A percentile compares a stretch with the other conserved stretches of the same genome.
Evolutionary conservation across 1,284 basidiomycete species (phyloP).

Genomic region (Lentinula novae-zelandiae): DNA sequence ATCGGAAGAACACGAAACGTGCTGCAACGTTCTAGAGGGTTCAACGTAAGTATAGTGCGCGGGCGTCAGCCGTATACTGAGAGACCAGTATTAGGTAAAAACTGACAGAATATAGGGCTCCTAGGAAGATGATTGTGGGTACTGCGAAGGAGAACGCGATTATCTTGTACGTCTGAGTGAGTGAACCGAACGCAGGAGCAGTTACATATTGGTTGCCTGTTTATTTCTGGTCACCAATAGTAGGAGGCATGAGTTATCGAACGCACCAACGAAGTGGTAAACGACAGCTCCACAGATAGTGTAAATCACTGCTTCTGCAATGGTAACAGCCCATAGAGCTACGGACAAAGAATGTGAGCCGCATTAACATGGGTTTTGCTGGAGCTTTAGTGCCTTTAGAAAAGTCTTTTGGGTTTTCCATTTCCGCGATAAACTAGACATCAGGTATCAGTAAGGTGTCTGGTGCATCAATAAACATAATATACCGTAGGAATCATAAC

Average conservation of each 20-base stretch:
- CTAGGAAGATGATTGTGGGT: slow-evolving; percentile 50
- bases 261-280: slow-evolving; percentile 45
- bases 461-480: neutral
- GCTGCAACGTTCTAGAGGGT: slow-evolving; percentile 36
- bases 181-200: slow-evolving; percentile 45
- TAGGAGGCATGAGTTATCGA: neutral
- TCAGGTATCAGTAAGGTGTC: neutral
- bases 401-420: slow-evolving; percentile 61
- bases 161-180: slow-evolving; percentile 39
- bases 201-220: slow-evolving; percentile 42
- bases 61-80: neutral
- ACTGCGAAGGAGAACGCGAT: slow-evolving; percentile 45
- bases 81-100: neutral
- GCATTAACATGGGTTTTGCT: too few species aligned
- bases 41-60: neutral
- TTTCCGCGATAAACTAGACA: slow-evolving; percentile 49
- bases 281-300: slow-evolving; percentile 58
- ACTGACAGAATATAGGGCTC: slow-evolving; percentile 38
- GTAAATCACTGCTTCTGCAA: slow-evolving; percentile 57
- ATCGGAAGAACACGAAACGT: slow-evolving; percentile 48
- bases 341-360: neutral
- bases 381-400: slow-evolving; percentile 41
- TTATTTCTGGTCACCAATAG: neutral
- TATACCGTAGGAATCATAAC: slow-evolving; percentile 40
- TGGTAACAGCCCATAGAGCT: slow-evolving; percentile 44